Evolutionary conservation across 2,329 filamentous ascomycete genomes (phyloP).

Genomic region (Epichloe sylvatica): DNA sequence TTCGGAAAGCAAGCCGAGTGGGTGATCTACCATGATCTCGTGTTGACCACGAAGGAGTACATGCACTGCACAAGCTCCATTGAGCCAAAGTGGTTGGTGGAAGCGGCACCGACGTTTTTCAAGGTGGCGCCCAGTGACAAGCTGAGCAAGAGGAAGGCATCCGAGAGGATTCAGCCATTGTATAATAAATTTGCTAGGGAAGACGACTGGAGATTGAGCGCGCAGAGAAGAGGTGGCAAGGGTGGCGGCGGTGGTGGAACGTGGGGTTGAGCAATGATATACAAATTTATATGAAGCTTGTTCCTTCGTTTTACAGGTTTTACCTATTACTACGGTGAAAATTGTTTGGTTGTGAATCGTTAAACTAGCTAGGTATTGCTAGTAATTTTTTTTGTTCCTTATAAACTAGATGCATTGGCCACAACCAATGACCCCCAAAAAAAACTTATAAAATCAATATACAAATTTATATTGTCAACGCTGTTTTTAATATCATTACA

Average conservation of each 20-base stretch:
- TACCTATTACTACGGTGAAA: too few species aligned
- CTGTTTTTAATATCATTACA: too few species aligned
- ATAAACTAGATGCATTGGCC: too few species aligned
- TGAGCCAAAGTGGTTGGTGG: conserved; percentile 87
- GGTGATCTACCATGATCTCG: conserved; percentile 83
- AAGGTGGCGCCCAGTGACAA: conserved; percentile 83
- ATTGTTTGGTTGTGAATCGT: too few species aligned
- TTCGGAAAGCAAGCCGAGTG: conserved; percentile 95
- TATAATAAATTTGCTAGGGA: conserved; percentile 86
- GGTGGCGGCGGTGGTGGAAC: conserved; percentile 80
- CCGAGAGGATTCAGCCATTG: conserved; percentile 86
- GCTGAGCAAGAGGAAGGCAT: conserved; percentile 81
- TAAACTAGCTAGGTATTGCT: too few species aligned
- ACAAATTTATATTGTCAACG: too few species aligned
- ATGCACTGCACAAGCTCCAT: conserved; percentile 92
- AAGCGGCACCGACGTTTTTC: conserved; percentile 97
- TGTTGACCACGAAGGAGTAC: conserved; percentile 93
- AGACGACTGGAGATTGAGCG: conserved; percentile 87
- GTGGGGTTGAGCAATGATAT: conserved; percentile 51
- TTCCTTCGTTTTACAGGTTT: too few species aligned
- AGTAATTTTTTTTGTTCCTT: too few species aligned
- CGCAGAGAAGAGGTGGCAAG: conserved; percentile 72
- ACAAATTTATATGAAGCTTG: too few species aligned
- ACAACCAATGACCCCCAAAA: too few species aligned
- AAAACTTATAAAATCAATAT: too few species aligned